These are phyloP conservation scores for Gnomoniopsis smithogilvyi DNA, from an alignment of 2,329 filamentous ascomycete species.

Conservation along the genomic window DNA sequence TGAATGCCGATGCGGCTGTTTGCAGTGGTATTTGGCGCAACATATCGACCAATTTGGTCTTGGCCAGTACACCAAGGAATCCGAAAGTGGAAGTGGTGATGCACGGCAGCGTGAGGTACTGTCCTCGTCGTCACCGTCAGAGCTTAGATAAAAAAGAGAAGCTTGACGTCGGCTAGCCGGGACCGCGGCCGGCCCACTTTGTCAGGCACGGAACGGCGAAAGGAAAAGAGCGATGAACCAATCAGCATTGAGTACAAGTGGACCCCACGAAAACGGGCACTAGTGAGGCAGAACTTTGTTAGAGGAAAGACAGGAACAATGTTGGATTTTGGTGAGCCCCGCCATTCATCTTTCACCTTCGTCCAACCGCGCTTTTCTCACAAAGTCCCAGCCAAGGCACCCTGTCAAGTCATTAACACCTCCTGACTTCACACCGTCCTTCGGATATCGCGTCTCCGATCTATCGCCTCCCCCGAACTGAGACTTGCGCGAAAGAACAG, in stretches of 20 bases:
- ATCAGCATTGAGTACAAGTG: background rate
- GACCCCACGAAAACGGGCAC: conserved; percentile 17
- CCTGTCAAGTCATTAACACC: background rate
- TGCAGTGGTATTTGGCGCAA: conserved; percentile 13
- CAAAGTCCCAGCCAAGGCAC: background rate
- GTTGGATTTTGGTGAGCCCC: conserved; percentile 16
- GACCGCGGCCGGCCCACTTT: conserved; percentile 6
- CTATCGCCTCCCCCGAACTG: background rate
- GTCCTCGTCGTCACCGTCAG: background rate
- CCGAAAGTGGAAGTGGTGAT: background rate
- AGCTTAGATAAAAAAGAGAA: background rate
- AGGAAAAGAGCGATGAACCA: conserved; percentile 16
- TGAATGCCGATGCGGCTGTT: conserved; percentile 7
- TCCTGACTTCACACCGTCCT: background rate
- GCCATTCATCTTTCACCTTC: conserved; percentile 8
- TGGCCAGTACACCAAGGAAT: background rate
- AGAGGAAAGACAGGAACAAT: conserved; percentile 6
- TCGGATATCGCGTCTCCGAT: background rate
- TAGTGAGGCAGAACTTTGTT: conserved; percentile 2
- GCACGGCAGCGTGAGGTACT: background rate
- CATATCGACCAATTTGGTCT: background rate
- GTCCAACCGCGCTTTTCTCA: background rate
- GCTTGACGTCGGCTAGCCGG: conserved; percentile 2
- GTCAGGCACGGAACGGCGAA: background rate
- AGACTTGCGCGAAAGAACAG: background rate